Evolutionary conservation across 768 basidiomycete species (phyloP), one percentile per base, ranked within the genome.

Genomic region (Kwoniella sp.): DNA sequence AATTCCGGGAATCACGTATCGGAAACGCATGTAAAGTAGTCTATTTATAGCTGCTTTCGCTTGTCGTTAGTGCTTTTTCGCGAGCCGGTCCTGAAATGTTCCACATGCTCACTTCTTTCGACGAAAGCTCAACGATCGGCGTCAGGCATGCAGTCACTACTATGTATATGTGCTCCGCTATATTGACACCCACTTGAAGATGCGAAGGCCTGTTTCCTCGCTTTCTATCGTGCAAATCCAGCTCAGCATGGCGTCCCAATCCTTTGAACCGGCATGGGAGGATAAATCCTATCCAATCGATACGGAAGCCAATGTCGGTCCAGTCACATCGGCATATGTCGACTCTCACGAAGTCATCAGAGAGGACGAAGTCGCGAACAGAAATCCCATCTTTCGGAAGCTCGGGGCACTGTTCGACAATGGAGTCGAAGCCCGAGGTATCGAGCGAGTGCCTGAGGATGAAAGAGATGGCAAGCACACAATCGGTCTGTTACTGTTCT

Each of bases 351-450:
- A 45, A 17, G 17, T 45, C 3, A 3, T 45, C 15, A 45, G 41
- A 17, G 63, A 59, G 34, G 55, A 58, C 28, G 52, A 58, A 15
- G 30, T 65, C n/a, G 53, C 57, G 2, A 15, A 56, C 13, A 30
- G 52, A 37, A 56, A 58, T 28, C 64, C 62, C 8, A 53, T 69
- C 17, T 69, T 61, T 38, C 58, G 68, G 11, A 60, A 45, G 30
- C 72, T 84, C 25, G 71, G 76, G 50, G 82, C 73, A 70, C 76
- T 85, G 13, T 85, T 86, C 71, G 76, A 81, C 17, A 83, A 78
- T 58, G 85, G 85, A 53, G 84, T 86, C 22, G 86, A 86, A 73
- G 85, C 85, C 4, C 78, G 84, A 73, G 86, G 86, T 22, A 83
- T 86, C 5, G 86, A 86, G 66, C 83, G 86, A 13, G 84, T 86